These are phyloP conservation scores for Macrolepiota fuliginosa DNA, from an alignment of 768 basidiomycete genomes.

Conservation along the genomic window DNA sequence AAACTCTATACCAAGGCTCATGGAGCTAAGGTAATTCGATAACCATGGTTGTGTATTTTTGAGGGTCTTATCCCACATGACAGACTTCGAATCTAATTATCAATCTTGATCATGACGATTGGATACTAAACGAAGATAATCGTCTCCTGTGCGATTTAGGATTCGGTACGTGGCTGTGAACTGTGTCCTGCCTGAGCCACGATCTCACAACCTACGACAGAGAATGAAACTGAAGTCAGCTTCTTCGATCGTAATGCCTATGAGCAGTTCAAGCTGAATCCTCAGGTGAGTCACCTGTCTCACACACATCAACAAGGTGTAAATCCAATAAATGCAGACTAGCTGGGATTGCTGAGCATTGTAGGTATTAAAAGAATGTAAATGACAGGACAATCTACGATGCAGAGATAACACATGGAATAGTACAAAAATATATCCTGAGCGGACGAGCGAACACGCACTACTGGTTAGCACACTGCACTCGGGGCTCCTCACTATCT, in stretches of 20 bases:
- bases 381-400: conserved; percentile 26
- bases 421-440: conserved; percentile 16
- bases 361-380: conserved; percentile 37
- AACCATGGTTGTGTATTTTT: neutral
- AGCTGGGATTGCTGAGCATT: conserved; percentile 40
- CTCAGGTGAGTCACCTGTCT: conserved; percentile 51
- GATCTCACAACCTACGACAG: conserved; percentile 35
- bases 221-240: conserved; percentile 95
- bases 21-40: conserved; percentile 74
- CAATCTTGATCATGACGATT: conserved; percentile 94
- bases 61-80: neutral
- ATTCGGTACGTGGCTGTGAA: conserved; percentile 54
- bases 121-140: conserved; percentile 75
- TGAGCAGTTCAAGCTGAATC: conserved; percentile 78
- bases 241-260: conserved; percentile 83
- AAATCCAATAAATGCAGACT: conserved; percentile 30
- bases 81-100: conserved; percentile 98
- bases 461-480: conserved; percentile 93
- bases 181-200: neutral
- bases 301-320: neutral
- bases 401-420: conserved; percentile 19
- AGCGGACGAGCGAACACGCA: conserved; percentile 6
- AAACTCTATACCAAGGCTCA: conserved; percentile 96
- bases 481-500: conserved; percentile 87
- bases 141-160: conserved; percentile 67